Evolutionary conservation across 2,329 filamentous ascomycete species (phyloP), one percentile per base, ranked within the genome.

Genomic region (Ophiocordyceps australis): DNA sequence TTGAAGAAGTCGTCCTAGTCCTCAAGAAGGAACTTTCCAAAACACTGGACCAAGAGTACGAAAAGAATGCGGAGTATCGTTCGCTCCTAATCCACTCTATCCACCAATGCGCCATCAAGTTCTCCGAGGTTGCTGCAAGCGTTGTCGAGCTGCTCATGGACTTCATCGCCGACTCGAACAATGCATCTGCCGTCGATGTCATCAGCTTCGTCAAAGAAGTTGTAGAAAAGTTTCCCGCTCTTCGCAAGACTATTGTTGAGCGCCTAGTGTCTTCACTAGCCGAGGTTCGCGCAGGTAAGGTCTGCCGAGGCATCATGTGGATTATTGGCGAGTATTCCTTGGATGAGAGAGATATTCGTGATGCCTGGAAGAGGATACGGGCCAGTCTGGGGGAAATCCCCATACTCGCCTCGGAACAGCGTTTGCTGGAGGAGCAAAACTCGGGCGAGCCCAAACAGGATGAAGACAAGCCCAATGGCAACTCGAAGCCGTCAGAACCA

Each of bases 171-270:
- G 89, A 98, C 50, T 94, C 95, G 50, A 95, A 92, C 60, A 94
- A 92, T 45, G 78, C 80, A 23, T 93, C 86, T 2, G 89, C 89
- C 2, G 81, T 98, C 17, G 89, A 98, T 50, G 86, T 98, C 28
- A 95, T 98, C 45, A 85, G 82, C 28, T 98, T 98, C 45, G 85
- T 98, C 35, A 98, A 98, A 55, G 89, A 98, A 49, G 89, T 98
- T 4, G 86, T 95, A 6, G 89, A 98, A 55, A 93, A 92, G 45
- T 98, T 95, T 59, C 89, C 89, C 7, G 74, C 80, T 39, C 65
- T 98, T 30, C 74, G 89, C 32, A 70, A 74, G 18, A 78, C 80
- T 1, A 95, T 98, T 38, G 76, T 95, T 6, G 72, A 78, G 41
- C 77, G 85, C 32, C 61, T 98, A 11, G 85, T 95, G 6, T 77